Evolutionary conservation across 441 rosid species (phyloP), one percentile per base, ranked within the genome.

Genomic region (Gossypium aridum): DNA sequence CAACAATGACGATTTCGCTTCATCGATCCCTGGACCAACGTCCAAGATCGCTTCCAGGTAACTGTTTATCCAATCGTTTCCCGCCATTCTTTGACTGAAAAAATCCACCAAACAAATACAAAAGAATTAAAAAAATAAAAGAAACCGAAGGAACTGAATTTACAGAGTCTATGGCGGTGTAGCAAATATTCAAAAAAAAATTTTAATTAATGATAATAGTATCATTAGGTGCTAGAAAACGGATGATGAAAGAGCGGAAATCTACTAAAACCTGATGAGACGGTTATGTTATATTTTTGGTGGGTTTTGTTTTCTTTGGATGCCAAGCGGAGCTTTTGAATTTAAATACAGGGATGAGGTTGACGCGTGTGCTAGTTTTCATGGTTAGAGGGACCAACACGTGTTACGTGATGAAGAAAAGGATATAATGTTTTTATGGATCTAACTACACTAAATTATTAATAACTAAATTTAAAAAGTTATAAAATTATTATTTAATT

Each of bases 41-140:
- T 73, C 76, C 47, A 73, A 49, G 17, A 73, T 73, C 76, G 90
- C 92, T 82, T 86, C 90, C 12, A 88, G 74, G 80, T 88, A 88
- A 78, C 92, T 81, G 83, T 82, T 88, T 39, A 86, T 76, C 92
- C 92, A 88, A 80, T 88, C 90, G 78, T 88, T 88, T 76, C 92
- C 92, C 83, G 90, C 90, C 92, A 88, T 85, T 34, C 4, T n/a
- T 89, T 91, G 37, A 81, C 89, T 34, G 14, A 57, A 59, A 37
- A 59, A 57, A 34, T 28, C 17, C 28, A 31, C 22, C 20, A 43
- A 19, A 49, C 6, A 67, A 60, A 26, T 25, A 13, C 1, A 2
- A 26, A 53, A n/a, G 14, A 10, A 43, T 7, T 43, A 43, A 53
- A 26, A 65, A 66, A 43, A 20, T 3, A 66, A 63, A 16, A 8